Percentiles rank a stretch among this genome's conserved stretches.
phyloP scores from a whole-genome alignment of 169 alveolate species.

The Babesia ovata region DNA sequence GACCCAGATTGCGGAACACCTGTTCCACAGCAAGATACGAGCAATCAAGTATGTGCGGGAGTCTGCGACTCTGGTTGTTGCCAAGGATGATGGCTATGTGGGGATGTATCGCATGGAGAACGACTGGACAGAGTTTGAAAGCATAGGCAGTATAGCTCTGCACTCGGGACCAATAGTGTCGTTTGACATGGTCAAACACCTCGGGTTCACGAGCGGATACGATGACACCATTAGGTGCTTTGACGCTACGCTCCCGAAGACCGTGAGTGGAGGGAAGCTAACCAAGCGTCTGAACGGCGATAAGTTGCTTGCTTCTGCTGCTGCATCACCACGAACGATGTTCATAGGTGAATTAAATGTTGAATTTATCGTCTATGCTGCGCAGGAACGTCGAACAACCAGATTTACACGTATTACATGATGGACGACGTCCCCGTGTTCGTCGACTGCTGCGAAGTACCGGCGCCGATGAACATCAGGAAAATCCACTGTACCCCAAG shows the following conservation, averaged over 20 bases:
- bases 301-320: constrained; percentile 67
- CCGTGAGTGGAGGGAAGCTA: constrained; percentile 77
- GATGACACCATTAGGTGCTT: constrained; percentile 72
- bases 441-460: constrained; percentile 32
- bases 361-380: not conserved
- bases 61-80: constrained; percentile 37
- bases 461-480: constrained; percentile 51
- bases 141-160: constrained; percentile 56
- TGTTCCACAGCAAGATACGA: constrained; percentile 44
- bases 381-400: constrained; percentile 48
- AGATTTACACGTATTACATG: constrained; percentile 53
- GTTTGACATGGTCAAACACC: constrained; percentile 32
- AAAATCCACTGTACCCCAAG: constrained; percentile 32
- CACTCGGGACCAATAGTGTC: constrained; percentile 73
- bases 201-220: constrained; percentile 76
- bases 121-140: constrained; percentile 50
- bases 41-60: constrained; percentile 35
- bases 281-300: constrained; percentile 74
- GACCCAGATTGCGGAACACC: constrained; percentile 8
- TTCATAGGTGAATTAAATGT: constrained; percentile 17
- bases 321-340: constrained; percentile 13
- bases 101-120: constrained; percentile 32
- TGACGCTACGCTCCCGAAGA: constrained; percentile 46
- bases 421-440: constrained; percentile 50
- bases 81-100: constrained; percentile 55